These are phyloP conservation scores for Prosopis cineraria DNA, from an alignment of 306 rosid species.

Conservation along the genomic window DNA sequence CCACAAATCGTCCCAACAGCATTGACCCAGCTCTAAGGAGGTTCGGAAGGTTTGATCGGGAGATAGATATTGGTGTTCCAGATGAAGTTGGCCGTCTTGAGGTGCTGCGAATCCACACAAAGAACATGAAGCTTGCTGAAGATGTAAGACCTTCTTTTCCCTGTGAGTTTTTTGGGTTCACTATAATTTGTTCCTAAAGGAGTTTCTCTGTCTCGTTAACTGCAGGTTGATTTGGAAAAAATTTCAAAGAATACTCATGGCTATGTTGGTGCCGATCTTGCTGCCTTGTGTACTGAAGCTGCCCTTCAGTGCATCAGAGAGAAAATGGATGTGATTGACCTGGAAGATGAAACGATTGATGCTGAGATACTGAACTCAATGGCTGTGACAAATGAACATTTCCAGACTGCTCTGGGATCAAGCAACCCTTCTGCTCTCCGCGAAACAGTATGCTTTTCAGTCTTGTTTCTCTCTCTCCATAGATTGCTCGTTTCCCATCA, in stretches of 20 bases:
- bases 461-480: neutral
- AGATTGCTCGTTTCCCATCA: neutral
- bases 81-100: slow-evolving; percentile 79
- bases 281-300: slow-evolving; percentile 79
- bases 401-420: slow-evolving; percentile 72
- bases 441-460: slow-evolving; percentile 56
- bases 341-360: slow-evolving; percentile 74
- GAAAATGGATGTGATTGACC: slow-evolving; percentile 77
- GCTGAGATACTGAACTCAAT: slow-evolving; percentile 81
- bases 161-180: neutral
- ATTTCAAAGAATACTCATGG: slow-evolving; percentile 72
- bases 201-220: neutral
- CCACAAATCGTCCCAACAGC: slow-evolving; percentile 78
- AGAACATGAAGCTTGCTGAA: slow-evolving; percentile 78
- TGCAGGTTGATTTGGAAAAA: slow-evolving; percentile 73
- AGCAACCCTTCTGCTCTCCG: slow-evolving; percentile 82
- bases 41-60: slow-evolving; percentile 83
- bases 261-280: slow-evolving; percentile 79
- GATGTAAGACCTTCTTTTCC: slow-evolving; percentile 46
- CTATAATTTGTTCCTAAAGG: neutral
- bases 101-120: slow-evolving; percentile 80
- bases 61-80: slow-evolving; percentile 75
- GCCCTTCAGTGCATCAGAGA: slow-evolving; percentile 80
- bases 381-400: slow-evolving; percentile 80
- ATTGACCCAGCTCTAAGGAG: slow-evolving; percentile 78